These are phyloP conservation scores for Astrothelium macrocarpum DNA, from an alignment of 495 filamentous ascomycete species.

Conservation along the genomic window DNA sequence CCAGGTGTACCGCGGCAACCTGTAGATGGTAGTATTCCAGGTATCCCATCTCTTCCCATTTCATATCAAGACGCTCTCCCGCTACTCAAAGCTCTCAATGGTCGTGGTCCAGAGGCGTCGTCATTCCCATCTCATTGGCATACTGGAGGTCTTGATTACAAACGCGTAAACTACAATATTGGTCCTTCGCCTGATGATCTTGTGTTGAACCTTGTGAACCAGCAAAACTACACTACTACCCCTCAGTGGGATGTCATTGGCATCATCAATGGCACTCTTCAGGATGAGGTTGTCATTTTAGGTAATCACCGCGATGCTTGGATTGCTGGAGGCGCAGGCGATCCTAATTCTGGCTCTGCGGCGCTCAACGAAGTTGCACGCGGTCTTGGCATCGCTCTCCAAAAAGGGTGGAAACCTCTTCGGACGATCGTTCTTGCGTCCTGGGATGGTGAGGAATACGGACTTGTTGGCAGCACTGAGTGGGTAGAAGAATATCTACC, in stretches of 20 bases:
- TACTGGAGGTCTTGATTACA: slow-evolving; percentile 64
- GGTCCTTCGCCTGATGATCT: slow-evolving; percentile 73
- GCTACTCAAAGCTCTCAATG: slow-evolving; percentile 79
- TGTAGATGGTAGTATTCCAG: slow-evolving; percentile 57
- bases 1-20: slow-evolving; percentile 75
- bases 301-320: slow-evolving; percentile 95
- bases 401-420: slow-evolving; percentile 33
- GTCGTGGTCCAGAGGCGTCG: slow-evolving; percentile 67
- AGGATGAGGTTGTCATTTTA: slow-evolving; percentile 79
- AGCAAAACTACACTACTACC: slow-evolving; percentile 81
- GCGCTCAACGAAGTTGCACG: slow-evolving; percentile 36
- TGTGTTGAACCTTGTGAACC: slow-evolving; percentile 71
- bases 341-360: slow-evolving; percentile 37
- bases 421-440: slow-evolving; percentile 60
- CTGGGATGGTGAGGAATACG: slow-evolving; percentile 72
- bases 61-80: slow-evolving; percentile 82
- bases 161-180: slow-evolving; percentile 83
- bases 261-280: slow-evolving; percentile 80
- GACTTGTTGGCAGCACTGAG: slow-evolving; percentile 59
- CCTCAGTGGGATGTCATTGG: slow-evolving; percentile 95
- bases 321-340: slow-evolving; percentile 57
- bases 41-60: slow-evolving; percentile 85
- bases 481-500: slow-evolving; percentile 78
- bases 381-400: slow-evolving; percentile 26
- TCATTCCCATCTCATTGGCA: slow-evolving; percentile 68